Conservation (phyloP, 1,284 basidiomycete species). For the Golubevia pallescens region DNA sequence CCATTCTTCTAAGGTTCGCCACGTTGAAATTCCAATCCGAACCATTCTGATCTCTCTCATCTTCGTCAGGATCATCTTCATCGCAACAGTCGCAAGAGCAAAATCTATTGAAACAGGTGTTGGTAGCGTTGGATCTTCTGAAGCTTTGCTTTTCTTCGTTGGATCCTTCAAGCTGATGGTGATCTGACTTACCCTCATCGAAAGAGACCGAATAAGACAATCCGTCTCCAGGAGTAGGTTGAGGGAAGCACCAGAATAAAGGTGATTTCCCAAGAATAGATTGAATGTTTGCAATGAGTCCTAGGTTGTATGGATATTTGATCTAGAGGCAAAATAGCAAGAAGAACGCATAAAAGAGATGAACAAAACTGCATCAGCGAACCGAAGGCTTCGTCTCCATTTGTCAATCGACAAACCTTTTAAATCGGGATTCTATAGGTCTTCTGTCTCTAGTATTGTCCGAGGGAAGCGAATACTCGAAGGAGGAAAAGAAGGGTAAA, state of each 20-base stretch:
- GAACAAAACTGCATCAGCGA: conserved; percentile 9
- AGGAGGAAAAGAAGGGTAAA: not conserved
- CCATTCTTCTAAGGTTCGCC: not conserved
- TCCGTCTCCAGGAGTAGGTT: conserved; percentile 73
- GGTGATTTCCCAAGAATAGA: conserved; percentile 78
- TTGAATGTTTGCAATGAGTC: conserved; percentile 74
- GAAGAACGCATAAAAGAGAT: not conserved
- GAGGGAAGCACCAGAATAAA: conserved; percentile 81
- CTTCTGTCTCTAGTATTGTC: not conserved
- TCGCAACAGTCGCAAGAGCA: not conserved
- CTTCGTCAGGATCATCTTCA: not conserved
- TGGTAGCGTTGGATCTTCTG: not conserved
- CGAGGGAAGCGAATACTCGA: not conserved
- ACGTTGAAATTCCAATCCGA: too few relatives aligned
- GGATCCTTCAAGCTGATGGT: not conserved
- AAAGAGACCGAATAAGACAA: conserved; percentile 76
- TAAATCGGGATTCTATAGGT: conserved; percentile 3
- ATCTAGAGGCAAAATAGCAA: conserved; percentile 67
- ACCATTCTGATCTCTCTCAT: not conserved
- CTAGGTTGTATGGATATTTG: conserved; percentile 90
- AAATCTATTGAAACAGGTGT: not conserved
- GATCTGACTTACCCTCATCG: conserved; percentile 76
- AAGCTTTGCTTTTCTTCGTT: conserved; percentile 15
- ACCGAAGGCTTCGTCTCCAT: too few relatives aligned
- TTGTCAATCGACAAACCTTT: conserved; percentile 3